Percentiles rank a stretch among this genome's conserved stretches.
These are phyloP conservation scores for Scheffersomyces coipomensis DNA, from an alignment of 805 yeast genomes.

Conservation along the genomic window DNA sequence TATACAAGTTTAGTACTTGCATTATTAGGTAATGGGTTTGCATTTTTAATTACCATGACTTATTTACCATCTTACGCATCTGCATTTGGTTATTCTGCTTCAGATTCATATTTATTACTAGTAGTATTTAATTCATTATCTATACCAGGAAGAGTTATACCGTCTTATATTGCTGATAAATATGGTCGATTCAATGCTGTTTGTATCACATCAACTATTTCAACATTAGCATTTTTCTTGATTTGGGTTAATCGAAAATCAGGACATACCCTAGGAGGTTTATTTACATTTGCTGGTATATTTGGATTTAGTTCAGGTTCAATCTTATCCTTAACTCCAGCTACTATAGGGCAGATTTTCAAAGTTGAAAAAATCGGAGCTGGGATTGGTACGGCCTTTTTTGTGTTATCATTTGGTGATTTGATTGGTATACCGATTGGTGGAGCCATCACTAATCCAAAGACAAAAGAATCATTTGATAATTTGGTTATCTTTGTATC, in stretches of 20 bases:
- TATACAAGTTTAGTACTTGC: conserved; percentile 22
- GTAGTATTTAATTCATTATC: conserved; percentile 23
- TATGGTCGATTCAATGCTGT: conserved; percentile 24
- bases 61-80: conserved; percentile 23
- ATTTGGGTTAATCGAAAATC: conserved; percentile 24
- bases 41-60: conserved; percentile 22
- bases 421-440: conserved; percentile 28
- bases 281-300: conserved; percentile 20
- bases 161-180: conserved; percentile 22
- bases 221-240: conserved; percentile 16
- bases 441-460: conserved; percentile 20
- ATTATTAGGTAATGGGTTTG: conserved; percentile 27
- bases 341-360: conserved; percentile 25
- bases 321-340: conserved; percentile 20
- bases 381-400: conserved; percentile 25
- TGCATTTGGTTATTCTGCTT: conserved; percentile 17
- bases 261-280: conserved; percentile 20
- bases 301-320: conserved; percentile 31
- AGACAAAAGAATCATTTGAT: conserved; percentile 12
- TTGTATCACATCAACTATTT: conserved; percentile 14
- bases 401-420: conserved; percentile 25
- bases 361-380: conserved; percentile 23
- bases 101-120: conserved; percentile 17
- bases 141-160: conserved; percentile 25
- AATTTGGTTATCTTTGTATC: conserved; percentile 23